Evolutionary conservation across 2,329 filamentous ascomycete species (phyloP).

Genomic region (Botrytis deweyae): DNA sequence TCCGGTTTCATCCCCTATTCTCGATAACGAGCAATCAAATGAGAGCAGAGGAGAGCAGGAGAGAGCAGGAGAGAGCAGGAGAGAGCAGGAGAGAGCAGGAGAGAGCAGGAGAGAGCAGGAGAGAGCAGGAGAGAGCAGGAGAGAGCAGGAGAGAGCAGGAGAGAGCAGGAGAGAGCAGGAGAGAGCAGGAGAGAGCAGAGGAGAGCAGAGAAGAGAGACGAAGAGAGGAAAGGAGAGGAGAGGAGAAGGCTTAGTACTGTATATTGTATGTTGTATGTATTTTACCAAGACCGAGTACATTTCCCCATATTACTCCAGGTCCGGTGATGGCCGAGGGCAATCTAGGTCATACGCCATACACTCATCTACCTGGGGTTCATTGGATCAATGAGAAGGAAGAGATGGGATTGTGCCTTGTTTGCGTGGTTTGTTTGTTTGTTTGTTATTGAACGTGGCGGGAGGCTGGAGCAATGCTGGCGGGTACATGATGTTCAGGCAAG

Average conservation of each 20-base stretch:
- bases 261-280: too few relatives aligned
- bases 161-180: too few relatives aligned
- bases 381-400: neutral
- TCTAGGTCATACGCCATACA: conserved; percentile 4
- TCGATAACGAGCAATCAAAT: neutral
- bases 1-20: conserved; percentile 14
- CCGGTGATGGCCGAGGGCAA: neutral
- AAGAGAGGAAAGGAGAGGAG: too few relatives aligned
- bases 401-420: neutral
- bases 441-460: neutral
- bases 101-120: too few relatives aligned
- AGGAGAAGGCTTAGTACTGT: neutral
- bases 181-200: too few relatives aligned
- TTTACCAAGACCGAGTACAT: neutral
- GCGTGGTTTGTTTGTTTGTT: neutral
- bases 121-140: too few relatives aligned
- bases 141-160: too few relatives aligned
- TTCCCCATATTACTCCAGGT: conserved; percentile 1
- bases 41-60: too few relatives aligned
- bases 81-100: too few relatives aligned
- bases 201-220: too few relatives aligned
- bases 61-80: too few relatives aligned
- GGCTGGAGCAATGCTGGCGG: conserved; percentile 8
- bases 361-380: neutral
- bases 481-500: neutral